Evolutionary conservation across 1,139 yeast species (phyloP).

Genomic region (Blastobotrys indianensis): DNA sequence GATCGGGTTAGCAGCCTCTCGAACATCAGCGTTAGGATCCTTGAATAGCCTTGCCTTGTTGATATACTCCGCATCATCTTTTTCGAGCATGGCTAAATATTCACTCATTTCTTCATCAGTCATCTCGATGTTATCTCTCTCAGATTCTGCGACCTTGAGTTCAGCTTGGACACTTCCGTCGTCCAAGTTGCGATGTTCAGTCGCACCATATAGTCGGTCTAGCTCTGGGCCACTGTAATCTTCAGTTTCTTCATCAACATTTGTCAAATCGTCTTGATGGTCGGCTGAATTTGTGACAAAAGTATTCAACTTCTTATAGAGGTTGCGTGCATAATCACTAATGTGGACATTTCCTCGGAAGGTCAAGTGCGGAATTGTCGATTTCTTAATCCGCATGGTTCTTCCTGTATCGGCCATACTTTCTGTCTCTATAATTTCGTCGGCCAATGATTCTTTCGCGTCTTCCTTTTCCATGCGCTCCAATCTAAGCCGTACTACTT

Average conservation of each 20-base stretch:
- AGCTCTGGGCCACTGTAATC: no score
- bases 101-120: background rate
- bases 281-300: no score
- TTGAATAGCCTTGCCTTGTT: background rate
- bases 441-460: no score
- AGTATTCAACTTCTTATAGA: conserved; percentile 1
- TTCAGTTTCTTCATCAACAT: no score
- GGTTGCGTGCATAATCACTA: conserved; percentile 1
- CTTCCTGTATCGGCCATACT: no score
- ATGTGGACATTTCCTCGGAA: background rate
- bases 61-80: conserved; percentile 1
- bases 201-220: no score
- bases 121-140: background rate
- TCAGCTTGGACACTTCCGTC: no score
- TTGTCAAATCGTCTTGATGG: no score
- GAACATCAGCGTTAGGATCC: background rate
- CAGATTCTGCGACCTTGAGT: no score
- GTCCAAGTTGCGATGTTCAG: no score
- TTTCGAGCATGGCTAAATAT: background rate
- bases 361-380: background rate
- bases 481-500: background rate
- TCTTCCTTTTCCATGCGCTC: background rate
- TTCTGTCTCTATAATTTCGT: no score
- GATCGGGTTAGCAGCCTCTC: no score
- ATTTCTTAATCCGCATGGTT: background rate